Conservation (phyloP, 208 protist species). For the Leishmania mexicana region DNA sequence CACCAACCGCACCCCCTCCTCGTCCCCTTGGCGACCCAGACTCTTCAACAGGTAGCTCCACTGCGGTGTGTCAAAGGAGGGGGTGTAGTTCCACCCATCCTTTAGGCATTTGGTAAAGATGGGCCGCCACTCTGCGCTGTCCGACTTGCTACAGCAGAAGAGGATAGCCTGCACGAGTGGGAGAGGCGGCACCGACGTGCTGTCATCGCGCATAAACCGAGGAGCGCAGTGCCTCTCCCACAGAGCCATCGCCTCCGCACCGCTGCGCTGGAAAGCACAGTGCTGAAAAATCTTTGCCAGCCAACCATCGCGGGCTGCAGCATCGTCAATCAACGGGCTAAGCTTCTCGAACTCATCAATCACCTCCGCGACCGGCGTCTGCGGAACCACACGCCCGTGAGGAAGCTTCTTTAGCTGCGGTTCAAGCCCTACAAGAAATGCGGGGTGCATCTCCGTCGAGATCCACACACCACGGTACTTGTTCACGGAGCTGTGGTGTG, state of each 20-base stretch:
- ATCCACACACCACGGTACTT: slow-evolving; percentile 89
- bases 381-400: slow-evolving; percentile 72
- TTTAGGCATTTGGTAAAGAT: slow-evolving; percentile 84
- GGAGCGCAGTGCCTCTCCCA: slow-evolving; percentile 70
- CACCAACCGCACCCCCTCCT: slow-evolving; percentile 66
- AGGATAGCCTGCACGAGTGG: slow-evolving; percentile 79
- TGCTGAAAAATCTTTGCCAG: slow-evolving; percentile 88
- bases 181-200: slow-evolving; percentile 54
- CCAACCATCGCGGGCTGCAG: slow-evolving; percentile 69
- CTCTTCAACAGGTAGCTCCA: slow-evolving; percentile 89
- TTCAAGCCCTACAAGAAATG: slow-evolving; percentile 75
- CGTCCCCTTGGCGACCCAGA: slow-evolving; percentile 77
- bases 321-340: slow-evolving; percentile 73
- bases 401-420: slow-evolving; percentile 86
- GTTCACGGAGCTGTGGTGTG: slow-evolving; percentile 71
- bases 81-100: slow-evolving; percentile 85
- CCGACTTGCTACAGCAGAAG: slow-evolving; percentile 78
- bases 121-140: slow-evolving; percentile 62
- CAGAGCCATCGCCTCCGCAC: slow-evolving; percentile 63
- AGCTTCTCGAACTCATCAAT: slow-evolving; percentile 73
- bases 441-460: slow-evolving; percentile 77
- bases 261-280: slow-evolving; percentile 77
- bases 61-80: slow-evolving; percentile 78
- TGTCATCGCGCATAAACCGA: slow-evolving; percentile 57
- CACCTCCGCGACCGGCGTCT: slow-evolving; percentile 77